phyloP scores from a whole-genome alignment of 78 protist genomes.

The Pigoraptor vietnamica region DNA sequence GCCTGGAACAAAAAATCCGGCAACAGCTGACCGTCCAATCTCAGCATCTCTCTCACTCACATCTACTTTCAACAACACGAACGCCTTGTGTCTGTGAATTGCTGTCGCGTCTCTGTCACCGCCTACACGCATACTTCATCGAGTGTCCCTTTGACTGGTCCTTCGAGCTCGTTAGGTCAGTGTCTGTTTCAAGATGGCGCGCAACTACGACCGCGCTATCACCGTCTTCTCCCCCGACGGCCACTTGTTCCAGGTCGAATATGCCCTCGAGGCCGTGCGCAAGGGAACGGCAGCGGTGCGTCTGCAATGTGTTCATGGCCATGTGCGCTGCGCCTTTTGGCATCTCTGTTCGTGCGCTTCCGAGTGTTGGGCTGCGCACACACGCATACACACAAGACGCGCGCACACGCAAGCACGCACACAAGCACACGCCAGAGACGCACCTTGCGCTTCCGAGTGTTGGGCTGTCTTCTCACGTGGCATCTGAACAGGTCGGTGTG shows the following conservation, averaged over 20 bases:
- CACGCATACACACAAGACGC: too few species aligned
- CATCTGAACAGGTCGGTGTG: constrained; percentile 64
- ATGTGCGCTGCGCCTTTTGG: neutral
- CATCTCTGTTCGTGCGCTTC: neutral
- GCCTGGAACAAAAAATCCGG: neutral
- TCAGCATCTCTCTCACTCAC: neutral
- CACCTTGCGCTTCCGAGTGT: neutral
- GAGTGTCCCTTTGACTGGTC: too few species aligned
- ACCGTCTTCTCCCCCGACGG: constrained; percentile 99
- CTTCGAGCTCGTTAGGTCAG: too few species aligned
- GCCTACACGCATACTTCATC: too few species aligned
- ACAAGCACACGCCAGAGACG: neutral
- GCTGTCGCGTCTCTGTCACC: neutral
- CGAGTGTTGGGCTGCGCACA: neutral
- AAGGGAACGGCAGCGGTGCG: constrained; percentile 94
- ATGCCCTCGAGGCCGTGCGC: constrained; percentile 99
- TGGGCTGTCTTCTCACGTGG: neutral
- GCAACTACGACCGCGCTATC: constrained; percentile 97
- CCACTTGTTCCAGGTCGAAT: constrained; percentile 91
- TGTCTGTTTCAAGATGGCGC: neutral
- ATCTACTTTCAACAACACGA: too few species aligned
- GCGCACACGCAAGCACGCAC: too few species aligned
- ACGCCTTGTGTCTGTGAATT: too few species aligned
- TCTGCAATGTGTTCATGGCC: neutral
- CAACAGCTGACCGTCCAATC: neutral